phyloP scores from a whole-genome alignment of 345 rosid species.

The Bruguiera gymnorhiza region DNA sequence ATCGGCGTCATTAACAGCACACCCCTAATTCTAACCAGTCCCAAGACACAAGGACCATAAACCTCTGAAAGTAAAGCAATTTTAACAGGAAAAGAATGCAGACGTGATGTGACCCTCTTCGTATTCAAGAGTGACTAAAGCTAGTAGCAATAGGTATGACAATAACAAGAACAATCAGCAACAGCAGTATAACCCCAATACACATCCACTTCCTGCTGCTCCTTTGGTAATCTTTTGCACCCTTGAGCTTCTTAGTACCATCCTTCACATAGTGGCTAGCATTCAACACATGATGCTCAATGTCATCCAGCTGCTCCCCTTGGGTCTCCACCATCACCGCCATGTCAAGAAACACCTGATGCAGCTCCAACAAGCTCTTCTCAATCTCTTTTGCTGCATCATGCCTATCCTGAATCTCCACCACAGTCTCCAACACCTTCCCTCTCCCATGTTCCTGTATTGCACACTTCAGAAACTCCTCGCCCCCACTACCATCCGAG shows the following conservation, averaged over 20 bases:
- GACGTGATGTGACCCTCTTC: conserved; percentile 21
- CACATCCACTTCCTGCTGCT: conserved; percentile 83
- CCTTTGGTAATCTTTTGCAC: conserved; percentile 66
- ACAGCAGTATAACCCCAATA: conserved; percentile 57
- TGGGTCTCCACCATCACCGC: conserved; percentile 93
- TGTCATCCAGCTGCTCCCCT: conserved; percentile 93
- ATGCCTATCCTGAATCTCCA: conserved; percentile 86
- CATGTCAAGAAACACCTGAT: conserved; percentile 92
- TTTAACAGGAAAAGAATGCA: conserved; percentile 35
- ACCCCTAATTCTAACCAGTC: conserved; percentile 10
- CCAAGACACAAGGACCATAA: conserved; percentile 24
- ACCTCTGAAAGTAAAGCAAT: not conserved
- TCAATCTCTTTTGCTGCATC: conserved; percentile 90
- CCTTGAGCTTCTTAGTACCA: conserved; percentile 67
- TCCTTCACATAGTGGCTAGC: conserved; percentile 79
- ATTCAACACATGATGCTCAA: conserved; percentile 81
- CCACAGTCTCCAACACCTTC: conserved; percentile 82
- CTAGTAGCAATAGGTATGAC: conserved; percentile 71
- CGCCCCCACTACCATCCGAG: conserved; percentile 60
- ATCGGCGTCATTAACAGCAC: not conserved
- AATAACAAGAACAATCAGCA: conserved; percentile 62
- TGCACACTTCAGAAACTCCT: conserved; percentile 63
- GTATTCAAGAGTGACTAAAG: conserved; percentile 61
- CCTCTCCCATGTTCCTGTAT: conserved; percentile 96
- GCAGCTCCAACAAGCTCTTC: conserved; percentile 89